phyloP scores from a whole-genome alignment of 2,329 filamentous ascomycete genomes.

The Diatrype stigma region DNA sequence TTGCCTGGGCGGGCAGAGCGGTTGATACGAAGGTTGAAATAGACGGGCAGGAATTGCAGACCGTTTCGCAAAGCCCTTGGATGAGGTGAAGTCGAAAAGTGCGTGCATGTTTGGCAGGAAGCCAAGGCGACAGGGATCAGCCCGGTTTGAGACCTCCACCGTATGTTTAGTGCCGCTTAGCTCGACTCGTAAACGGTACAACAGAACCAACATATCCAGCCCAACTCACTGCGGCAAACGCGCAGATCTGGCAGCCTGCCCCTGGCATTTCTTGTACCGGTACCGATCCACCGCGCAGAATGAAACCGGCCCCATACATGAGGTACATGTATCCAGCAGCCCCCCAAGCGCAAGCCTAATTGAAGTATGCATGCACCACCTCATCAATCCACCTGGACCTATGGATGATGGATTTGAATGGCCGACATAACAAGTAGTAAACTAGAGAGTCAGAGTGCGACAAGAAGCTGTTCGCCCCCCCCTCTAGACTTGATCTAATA shows the following conservation, averaged over 20 bases:
- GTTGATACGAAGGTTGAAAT: background rate
- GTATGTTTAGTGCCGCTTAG: background rate
- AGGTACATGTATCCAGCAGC: background rate
- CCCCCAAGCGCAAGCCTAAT: background rate
- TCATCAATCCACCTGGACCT: background rate
- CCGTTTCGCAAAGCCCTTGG: background rate
- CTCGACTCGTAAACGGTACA: background rate
- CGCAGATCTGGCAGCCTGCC: background rate
- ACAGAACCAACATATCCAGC: background rate
- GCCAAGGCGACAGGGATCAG: background rate
- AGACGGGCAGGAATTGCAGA: background rate
- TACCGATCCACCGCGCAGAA: background rate
- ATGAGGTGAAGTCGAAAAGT: conserved; percentile 1
- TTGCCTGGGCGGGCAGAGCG: too few relatives aligned
- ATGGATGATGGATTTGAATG: background rate
- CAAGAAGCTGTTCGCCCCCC: too few relatives aligned
- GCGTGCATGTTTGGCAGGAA: conserved; percentile 1
- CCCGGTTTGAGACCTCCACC: background rate
- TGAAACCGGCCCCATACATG: background rate
- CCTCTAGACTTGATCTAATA: too few relatives aligned
- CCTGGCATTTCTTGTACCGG: background rate
- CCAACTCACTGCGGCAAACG: background rate
- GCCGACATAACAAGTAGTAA: background rate
- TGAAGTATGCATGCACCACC: conserved; percentile 1
- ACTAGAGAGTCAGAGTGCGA: background rate